Percentiles rank a stretch among this genome's conserved stretches.
Conservation (phyloP, 2,329 filamentous ascomycete genomes). For the Tolypocladium capitatum region DNA sequence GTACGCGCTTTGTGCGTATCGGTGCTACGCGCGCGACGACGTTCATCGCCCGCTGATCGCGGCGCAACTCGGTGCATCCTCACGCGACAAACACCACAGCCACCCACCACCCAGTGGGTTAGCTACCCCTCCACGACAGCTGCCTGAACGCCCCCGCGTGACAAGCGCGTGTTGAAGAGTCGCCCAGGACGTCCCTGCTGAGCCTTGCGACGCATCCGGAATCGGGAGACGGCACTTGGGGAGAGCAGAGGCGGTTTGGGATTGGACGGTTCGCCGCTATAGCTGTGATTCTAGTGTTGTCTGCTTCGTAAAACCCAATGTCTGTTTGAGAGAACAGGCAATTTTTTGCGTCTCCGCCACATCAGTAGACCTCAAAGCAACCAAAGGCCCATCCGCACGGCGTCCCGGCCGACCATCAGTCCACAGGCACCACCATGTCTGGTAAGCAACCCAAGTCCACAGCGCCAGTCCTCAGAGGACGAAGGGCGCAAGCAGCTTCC, state of each 20-base stretch:
- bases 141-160: background rate
- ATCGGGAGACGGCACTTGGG: background rate
- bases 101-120: background rate
- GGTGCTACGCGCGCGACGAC: background rate
- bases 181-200: background rate
- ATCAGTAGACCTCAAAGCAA: constrained; percentile 15
- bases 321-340: constrained; percentile 12
- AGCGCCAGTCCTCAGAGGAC: background rate
- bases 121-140: background rate
- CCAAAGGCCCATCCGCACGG: constrained; percentile 6
- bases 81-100: background rate
- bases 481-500: background rate
- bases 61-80: background rate
- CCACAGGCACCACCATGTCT: constrained; percentile 14
- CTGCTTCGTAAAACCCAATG: constrained; percentile 20
- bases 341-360: constrained; percentile 10
- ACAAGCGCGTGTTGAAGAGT: background rate
- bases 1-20: background rate
- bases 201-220: background rate
- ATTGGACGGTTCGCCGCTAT: constrained; percentile 10
- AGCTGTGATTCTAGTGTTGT: constrained; percentile 21
- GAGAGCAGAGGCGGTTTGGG: background rate
- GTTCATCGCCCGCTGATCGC: background rate
- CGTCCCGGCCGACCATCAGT: background rate
- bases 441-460: constrained; percentile 15